Conservation (phyloP, 2,329 filamentous ascomycete genomes). For the Davidsoniella virescens region DNA sequence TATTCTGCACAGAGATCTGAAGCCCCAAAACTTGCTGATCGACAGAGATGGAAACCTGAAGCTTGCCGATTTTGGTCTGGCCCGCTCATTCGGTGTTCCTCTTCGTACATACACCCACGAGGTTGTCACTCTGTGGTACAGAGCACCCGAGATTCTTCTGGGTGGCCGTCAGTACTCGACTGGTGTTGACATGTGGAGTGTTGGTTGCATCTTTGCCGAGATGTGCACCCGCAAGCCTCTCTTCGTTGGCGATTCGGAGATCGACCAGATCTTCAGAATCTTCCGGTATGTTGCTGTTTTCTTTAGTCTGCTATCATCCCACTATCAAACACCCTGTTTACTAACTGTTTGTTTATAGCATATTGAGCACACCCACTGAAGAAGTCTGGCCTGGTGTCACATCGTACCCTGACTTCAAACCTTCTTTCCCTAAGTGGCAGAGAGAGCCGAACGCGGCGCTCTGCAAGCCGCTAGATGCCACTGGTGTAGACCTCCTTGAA, state of each 20-base stretch:
- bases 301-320: too few relatives aligned
- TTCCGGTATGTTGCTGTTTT: conserved; percentile 43
- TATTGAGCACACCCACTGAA: conserved; percentile 73
- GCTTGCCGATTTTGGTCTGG: conserved; percentile 77
- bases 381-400: conserved; percentile 77
- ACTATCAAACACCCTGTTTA: not conserved
- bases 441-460: conserved; percentile 50
- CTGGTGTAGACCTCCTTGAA: conserved; percentile 51
- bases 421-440: conserved; percentile 82
- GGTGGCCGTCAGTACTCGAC: conserved; percentile 87
- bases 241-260: conserved; percentile 73
- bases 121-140: conserved; percentile 89
- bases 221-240: conserved; percentile 91
- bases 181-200: conserved; percentile 91
- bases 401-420: conserved; percentile 88
- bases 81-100: conserved; percentile 79
- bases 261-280: conserved; percentile 30
- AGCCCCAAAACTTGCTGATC: conserved; percentile 82
- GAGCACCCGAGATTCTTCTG: conserved; percentile 75
- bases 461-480: conserved; percentile 56
- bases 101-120: conserved; percentile 87
- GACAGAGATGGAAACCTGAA: conserved; percentile 77
- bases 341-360: conserved; percentile 13
- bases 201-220: conserved; percentile 87
- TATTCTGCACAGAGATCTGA: conserved; percentile 73